Conservation (phyloP, 306 rosid genomes). For the Begonia loranthoides region DNA sequence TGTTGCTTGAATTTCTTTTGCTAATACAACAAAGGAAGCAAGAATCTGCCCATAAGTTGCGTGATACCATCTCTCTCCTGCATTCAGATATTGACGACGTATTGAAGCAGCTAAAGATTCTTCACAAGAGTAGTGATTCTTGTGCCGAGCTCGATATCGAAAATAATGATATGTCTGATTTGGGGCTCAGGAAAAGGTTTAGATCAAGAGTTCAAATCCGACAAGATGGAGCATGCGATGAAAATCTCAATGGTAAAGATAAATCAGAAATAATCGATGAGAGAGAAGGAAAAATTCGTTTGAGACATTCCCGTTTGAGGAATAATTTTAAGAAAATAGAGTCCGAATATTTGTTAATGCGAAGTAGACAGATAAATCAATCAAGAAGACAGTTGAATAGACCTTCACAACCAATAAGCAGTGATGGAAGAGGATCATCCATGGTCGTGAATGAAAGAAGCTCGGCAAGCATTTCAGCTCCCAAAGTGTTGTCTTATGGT, state of each 20-base stretch:
- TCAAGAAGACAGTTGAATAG: constrained; percentile 29
- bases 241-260: constrained; percentile 34
- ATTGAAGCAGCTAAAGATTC: constrained; percentile 43
- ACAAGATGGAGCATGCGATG: constrained; percentile 44
- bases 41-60: constrained; percentile 67
- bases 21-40: constrained; percentile 67
- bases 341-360: constrained; percentile 65
- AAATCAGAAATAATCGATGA: constrained; percentile 15
- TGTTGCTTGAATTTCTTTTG: constrained; percentile 73
- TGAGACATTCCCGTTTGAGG: constrained; percentile 62
- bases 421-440: constrained; percentile 60
- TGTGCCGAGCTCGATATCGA: constrained; percentile 30
- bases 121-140: constrained; percentile 36
- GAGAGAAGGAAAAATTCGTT: constrained; percentile 33
- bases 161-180: constrained; percentile 39
- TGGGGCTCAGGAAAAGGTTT: constrained; percentile 68
- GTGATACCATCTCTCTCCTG: constrained; percentile 65
- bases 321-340: constrained; percentile 87
- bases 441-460: constrained; percentile 51
- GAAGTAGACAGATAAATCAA: constrained; percentile 48
- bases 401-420: constrained; percentile 38
- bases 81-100: constrained; percentile 82
- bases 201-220: constrained; percentile 32
- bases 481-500: constrained; percentile 29
- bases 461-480: constrained; percentile 42